Percentiles rank a stretch among this genome's conserved stretches.
Conservation (phyloP, 139 green algal genomes). For the Chlorella sp. region DNA sequence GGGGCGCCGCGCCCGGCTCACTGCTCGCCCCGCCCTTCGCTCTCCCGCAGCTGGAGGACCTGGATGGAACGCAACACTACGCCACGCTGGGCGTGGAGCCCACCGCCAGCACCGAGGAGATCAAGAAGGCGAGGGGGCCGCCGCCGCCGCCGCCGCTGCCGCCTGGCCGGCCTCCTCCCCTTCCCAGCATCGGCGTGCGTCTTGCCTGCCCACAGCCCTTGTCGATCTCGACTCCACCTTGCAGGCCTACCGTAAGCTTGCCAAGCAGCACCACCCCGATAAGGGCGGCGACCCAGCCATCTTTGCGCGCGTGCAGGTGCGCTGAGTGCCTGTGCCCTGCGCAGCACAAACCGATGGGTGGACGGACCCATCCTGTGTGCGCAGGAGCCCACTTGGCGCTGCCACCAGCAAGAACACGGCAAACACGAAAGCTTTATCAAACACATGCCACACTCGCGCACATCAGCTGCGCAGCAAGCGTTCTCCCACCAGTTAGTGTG, state of each 20-base stretch:
- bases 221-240: neutral
- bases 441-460: too few relatives aligned
- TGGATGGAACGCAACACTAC: constrained; percentile 67
- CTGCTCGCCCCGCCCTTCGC: too few relatives aligned
- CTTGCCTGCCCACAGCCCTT: neutral
- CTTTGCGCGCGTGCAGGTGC: constrained; percentile 61
- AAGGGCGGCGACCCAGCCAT: constrained; percentile 74
- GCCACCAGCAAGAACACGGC: too few relatives aligned
- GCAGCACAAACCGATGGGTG: too few relatives aligned
- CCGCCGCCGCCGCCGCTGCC: neutral
- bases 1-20: neutral
- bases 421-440: too few relatives aligned
- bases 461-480: too few relatives aligned
- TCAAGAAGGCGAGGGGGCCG: constrained; percentile 48
- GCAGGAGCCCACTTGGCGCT: too few relatives aligned
- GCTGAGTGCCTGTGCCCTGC: too few relatives aligned
- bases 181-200: neutral
- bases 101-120: constrained; percentile 43
- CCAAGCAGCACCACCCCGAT: constrained; percentile 81
- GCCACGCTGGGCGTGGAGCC: constrained; percentile 40
- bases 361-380: too few relatives aligned
- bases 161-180: neutral
- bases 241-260: constrained; percentile 70
- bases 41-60: constrained; percentile 61
- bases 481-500: too few relatives aligned